Evolutionary conservation across 2,329 filamentous ascomycete genomes (phyloP).

Genomic region (Aspergillus sclerotialis): DNA sequence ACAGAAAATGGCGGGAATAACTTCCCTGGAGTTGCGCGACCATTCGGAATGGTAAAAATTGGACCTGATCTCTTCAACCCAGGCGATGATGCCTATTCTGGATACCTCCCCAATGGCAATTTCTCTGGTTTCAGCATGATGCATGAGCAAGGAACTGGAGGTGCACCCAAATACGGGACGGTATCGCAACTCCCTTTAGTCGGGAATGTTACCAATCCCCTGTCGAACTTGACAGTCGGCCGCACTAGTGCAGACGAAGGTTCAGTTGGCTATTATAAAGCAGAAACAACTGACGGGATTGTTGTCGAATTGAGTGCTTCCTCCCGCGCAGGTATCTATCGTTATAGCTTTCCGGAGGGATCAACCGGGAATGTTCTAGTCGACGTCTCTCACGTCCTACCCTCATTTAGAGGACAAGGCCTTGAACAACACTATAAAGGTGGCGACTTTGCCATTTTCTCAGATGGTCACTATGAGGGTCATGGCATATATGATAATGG

Average conservation of each 20-base stretch:
- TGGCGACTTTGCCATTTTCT: conserved; percentile 50
- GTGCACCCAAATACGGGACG: conserved; percentile 63
- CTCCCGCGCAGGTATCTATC: conserved; percentile 45
- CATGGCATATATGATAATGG: conserved; percentile 59
- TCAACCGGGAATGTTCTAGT: conserved; percentile 46
- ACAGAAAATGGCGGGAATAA: conserved; percentile 33
- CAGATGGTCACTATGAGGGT: conserved; percentile 51
- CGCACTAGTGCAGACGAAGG: conserved; percentile 47
- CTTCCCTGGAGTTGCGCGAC: conserved; percentile 35
- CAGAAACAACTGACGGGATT: conserved; percentile 50
- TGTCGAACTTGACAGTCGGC: conserved; percentile 50
- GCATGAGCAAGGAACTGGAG: conserved; percentile 61
- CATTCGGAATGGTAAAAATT: conserved; percentile 39
- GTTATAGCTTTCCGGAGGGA: conserved; percentile 50
- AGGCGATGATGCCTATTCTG: conserved; percentile 35
- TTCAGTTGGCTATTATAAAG: conserved; percentile 56
- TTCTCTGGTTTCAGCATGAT: conserved; percentile 58
- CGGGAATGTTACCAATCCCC: conserved; percentile 46
- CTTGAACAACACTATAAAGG: conserved; percentile 57
- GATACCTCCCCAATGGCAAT: conserved; percentile 38
- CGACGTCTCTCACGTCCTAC: conserved; percentile 60
- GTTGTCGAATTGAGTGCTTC: conserved; percentile 52
- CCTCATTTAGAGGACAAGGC: conserved; percentile 54
- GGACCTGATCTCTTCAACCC: conserved; percentile 34
- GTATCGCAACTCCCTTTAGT: conserved; percentile 53